phyloP scores from a whole-genome alignment of 495 filamentous ascomycete species.

The Aspergillus taichungensis region DNA sequence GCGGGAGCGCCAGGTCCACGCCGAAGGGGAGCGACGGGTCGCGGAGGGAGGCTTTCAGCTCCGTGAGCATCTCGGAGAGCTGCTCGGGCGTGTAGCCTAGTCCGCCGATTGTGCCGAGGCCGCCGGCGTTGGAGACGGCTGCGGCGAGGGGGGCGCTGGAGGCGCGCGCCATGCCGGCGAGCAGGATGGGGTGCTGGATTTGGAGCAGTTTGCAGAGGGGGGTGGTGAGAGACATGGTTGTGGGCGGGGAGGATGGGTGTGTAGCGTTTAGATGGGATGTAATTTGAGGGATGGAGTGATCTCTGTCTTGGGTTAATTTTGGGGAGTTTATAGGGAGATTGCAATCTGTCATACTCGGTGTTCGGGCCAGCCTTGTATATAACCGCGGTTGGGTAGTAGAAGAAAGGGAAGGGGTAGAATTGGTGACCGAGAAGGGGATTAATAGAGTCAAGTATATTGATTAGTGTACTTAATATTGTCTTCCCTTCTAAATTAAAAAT shows the following conservation, averaged over 20 bases:
- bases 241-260: neutral
- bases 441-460: too few species aligned
- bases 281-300: neutral
- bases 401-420: too few species aligned
- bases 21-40: constrained; percentile 66
- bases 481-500: too few species aligned
- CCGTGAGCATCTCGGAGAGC: constrained; percentile 69
- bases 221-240: constrained; percentile 52
- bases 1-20: constrained; percentile 79
- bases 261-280: neutral
- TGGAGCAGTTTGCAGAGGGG: constrained; percentile 65
- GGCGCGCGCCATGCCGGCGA: constrained; percentile 83
- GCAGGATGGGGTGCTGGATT: constrained; percentile 74
- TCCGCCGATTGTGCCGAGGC: constrained; percentile 76
- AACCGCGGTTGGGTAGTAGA: too few species aligned
- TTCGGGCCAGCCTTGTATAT: too few species aligned
- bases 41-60: constrained; percentile 62
- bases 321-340: too few species aligned
- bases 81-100: constrained; percentile 76
- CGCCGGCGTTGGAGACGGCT: constrained; percentile 81
- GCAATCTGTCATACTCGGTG: too few species aligned
- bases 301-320: too few species aligned
- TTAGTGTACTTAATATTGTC: too few species aligned
- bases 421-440: too few species aligned
- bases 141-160: constrained; percentile 71